Evolutionary conservation across 805 yeast species (phyloP).

Genomic region (Wickerhamomyces queroliae): DNA sequence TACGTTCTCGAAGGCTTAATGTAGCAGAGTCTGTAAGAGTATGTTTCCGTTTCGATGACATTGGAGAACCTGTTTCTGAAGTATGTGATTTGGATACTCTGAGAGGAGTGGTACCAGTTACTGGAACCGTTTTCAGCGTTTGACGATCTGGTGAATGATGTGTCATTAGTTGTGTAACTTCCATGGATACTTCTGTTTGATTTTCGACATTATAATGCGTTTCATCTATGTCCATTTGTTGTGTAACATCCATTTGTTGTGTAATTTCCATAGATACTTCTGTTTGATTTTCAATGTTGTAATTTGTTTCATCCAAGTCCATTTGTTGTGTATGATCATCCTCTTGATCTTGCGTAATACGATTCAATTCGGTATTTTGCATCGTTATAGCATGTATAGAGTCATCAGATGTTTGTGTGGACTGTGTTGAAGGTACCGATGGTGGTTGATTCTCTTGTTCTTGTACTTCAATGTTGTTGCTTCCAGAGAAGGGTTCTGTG

Average conservation of each 20-base stretch:
- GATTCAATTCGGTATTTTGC: not conserved
- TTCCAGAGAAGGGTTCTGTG: slow-evolving; percentile 18
- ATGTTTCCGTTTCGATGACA: slow-evolving; percentile 17
- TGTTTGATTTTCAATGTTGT: not conserved
- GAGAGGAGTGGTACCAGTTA: slow-evolving; percentile 15
- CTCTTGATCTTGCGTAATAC: not conserved
- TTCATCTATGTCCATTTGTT: not conserved
- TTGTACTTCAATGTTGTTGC: too few relatives aligned
- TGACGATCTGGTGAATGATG: not conserved
- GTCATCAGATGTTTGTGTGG: not conserved
- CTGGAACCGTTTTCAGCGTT: not conserved
- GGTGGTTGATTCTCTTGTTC: not conserved
- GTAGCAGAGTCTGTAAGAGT: slow-evolving; percentile 2
- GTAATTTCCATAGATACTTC: slow-evolving; percentile 1
- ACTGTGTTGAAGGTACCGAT: not conserved
- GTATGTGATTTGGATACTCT: slow-evolving; percentile 22
- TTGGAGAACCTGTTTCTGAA: slow-evolving; percentile 24
- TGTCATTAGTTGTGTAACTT: not conserved
- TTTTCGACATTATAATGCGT: not conserved
- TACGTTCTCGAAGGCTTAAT: slow-evolving; percentile 13
- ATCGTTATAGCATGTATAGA: not conserved
- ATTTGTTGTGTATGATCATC: not conserved
- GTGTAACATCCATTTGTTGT: not conserved
- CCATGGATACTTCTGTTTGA: not conserved
- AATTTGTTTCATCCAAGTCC: not conserved